These are phyloP conservation scores for Mediolabrus comicus DNA, from an alignment of 108 stramenopile genomes.

Conservation along the genomic window DNA sequence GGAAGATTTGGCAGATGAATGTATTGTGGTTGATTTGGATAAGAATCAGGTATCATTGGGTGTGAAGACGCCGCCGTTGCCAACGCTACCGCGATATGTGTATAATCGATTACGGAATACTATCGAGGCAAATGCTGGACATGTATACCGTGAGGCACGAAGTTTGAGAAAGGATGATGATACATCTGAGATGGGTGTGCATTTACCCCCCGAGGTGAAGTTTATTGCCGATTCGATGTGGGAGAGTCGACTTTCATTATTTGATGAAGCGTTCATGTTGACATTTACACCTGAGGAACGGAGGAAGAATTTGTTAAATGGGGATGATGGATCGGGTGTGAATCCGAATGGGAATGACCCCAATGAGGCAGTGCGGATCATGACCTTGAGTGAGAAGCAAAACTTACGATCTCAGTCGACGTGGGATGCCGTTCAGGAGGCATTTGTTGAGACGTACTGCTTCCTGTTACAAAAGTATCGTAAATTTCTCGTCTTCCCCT, in stretches of 20 bases:
- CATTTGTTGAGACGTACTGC: conserved; percentile 85
- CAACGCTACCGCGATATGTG: conserved; percentile 64
- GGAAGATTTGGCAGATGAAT: conserved; percentile 72
- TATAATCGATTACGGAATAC: conserved; percentile 62
- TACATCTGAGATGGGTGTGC: conserved; percentile 29
- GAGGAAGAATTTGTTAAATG: conserved; percentile 40
- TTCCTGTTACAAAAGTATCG: conserved; percentile 82
- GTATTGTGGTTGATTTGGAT: conserved; percentile 91
- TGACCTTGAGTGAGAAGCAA: conserved; percentile 52
- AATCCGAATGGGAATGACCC: conserved; percentile 47
- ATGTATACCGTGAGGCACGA: conserved; percentile 75
- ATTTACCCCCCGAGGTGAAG: conserved; percentile 17
- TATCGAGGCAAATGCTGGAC: conserved; percentile 69
- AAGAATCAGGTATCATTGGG: conserved; percentile 73
- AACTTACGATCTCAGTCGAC: conserved; percentile 65
- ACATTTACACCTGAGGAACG: conserved; percentile 67
- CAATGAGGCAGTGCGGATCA: conserved; percentile 49
- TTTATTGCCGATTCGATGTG: conserved; percentile 48
- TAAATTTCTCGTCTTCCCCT: conserved; percentile 54
- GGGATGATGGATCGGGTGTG: conserved; percentile 15
- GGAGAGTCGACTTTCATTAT: conserved; percentile 64
- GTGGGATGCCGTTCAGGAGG: conserved; percentile 88
- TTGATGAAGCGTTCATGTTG: conserved; percentile 81
- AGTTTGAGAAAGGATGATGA: conserved; percentile 52
- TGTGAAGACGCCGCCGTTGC: conserved; percentile 52